Evolutionary conservation across 2,329 filamentous ascomycete species (phyloP).

Genomic region (Dothiorella sarmentorum): DNA sequence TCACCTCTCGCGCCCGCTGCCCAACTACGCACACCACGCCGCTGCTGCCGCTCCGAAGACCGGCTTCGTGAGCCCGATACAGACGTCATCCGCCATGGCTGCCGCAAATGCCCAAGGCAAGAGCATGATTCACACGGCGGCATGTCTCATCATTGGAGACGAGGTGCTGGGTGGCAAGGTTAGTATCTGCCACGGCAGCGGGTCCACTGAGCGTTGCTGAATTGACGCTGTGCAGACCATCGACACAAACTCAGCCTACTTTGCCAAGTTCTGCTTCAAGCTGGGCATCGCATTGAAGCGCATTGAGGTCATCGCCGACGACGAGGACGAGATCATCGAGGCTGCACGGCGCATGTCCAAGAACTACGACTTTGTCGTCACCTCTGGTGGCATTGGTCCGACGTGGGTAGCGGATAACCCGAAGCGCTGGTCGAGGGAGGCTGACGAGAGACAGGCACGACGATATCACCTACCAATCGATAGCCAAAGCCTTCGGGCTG

Average conservation of each 20-base stretch:
- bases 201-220: constrained; percentile 2
- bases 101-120: constrained; percentile 48
- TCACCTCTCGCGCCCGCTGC: constrained; percentile 64
- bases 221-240: constrained; percentile 48
- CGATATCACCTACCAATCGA: constrained; percentile 94
- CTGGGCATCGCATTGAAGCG: constrained; percentile 70
- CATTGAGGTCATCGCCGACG: constrained; percentile 90
- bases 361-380: constrained; percentile 91
- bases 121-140: constrained; percentile 80
- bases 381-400: constrained; percentile 91
- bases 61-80: constrained; percentile 39
- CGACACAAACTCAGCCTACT: constrained; percentile 63
- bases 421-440: constrained; percentile 22
- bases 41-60: constrained; percentile 30
- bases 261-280: constrained; percentile 64
- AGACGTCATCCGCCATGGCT: constrained; percentile 45
- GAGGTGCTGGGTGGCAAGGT: constrained; percentile 92
- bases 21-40: constrained; percentile 54
- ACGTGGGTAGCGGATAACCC: constrained; percentile 59
- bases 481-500: constrained; percentile 82
- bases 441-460: constrained; percentile 64
- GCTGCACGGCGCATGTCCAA: constrained; percentile 82
- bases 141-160: constrained; percentile 93
- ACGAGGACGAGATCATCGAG: constrained; percentile 85
- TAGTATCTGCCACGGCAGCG: not conserved